phyloP scores from a whole-genome alignment of 441 rosid species.

The Capsella rubella region DNA sequence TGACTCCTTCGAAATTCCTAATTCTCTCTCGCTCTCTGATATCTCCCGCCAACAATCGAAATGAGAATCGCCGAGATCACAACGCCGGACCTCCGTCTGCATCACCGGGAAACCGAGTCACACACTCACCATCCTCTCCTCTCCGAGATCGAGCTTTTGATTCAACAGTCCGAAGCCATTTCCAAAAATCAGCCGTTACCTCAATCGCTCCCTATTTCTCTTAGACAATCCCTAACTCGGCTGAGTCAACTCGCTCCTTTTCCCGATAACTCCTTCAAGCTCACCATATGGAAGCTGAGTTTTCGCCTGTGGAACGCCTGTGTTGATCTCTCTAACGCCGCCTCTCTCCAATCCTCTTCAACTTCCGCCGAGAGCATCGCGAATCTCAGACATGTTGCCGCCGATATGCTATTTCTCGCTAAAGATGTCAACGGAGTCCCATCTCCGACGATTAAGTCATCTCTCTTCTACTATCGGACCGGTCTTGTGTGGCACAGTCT shows the following conservation, averaged over 20 bases:
- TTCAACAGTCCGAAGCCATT: conserved; percentile 64
- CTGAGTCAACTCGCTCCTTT: conserved; percentile 68
- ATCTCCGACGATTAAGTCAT: conserved; percentile 71
- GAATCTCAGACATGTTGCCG: conserved; percentile 74
- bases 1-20: not conserved
- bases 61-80: conserved; percentile 92
- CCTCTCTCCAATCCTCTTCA: conserved; percentile 53
- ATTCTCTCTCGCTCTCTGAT: conserved; percentile 21
- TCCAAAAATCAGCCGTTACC: conserved; percentile 44
- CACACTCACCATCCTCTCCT: conserved; percentile 50
- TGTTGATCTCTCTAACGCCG: conserved; percentile 80
- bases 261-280: conserved; percentile 65
- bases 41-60: conserved; percentile 42
- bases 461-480: conserved; percentile 80
- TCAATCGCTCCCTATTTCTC: conserved; percentile 58
- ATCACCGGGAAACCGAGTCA: conserved; percentile 38
- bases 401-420: conserved; percentile 85
- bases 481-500: conserved; percentile 76
- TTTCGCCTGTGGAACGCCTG: conserved; percentile 97
- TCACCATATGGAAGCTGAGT: conserved; percentile 86
- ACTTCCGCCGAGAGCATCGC: conserved; percentile 51
- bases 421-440: conserved; percentile 74
- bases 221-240: conserved; percentile 62
- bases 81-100: conserved; percentile 63
- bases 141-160: conserved; percentile 69